A percentile compares a stretch with the other conserved stretches of the same genome.
These are phyloP conservation scores for Penicillium paxilli DNA, from an alignment of 495 filamentous ascomycete species.

Conservation along the genomic window DNA sequence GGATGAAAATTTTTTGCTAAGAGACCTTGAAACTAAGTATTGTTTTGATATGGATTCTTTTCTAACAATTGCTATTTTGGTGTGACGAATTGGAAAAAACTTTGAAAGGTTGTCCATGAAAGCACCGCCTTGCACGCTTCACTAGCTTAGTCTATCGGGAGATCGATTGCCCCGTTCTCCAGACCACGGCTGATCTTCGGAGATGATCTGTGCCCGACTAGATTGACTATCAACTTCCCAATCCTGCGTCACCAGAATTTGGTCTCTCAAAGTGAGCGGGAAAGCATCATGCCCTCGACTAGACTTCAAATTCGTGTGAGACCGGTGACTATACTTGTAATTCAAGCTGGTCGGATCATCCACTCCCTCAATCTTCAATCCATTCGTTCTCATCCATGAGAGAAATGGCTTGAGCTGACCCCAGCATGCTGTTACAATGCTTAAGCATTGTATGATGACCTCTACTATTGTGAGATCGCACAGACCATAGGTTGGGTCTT, in stretches of 20 bases:
- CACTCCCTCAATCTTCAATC: constrained; percentile 20
- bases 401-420: constrained; percentile 31
- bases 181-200: constrained; percentile 8
- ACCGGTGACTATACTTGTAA: constrained; percentile 11
- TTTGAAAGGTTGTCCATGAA: background rate
- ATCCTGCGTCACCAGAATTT: constrained; percentile 18
- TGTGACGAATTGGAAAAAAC: too few relatives aligned
- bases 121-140: background rate
- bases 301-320: constrained; percentile 11
- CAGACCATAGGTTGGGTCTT: constrained; percentile 24
- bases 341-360: constrained; percentile 13
- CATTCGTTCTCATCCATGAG: constrained; percentile 25
- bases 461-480: constrained; percentile 18
- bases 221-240: constrained; percentile 28
- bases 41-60: too few relatives aligned
- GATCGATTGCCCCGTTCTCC: background rate
- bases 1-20: too few relatives aligned
- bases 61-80: too few relatives aligned
- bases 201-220: constrained; percentile 20
- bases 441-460: constrained; percentile 19
- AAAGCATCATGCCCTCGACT: background rate
- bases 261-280: constrained; percentile 4
- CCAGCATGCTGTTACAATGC: constrained; percentile 30
- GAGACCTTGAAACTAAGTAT: too few relatives aligned
- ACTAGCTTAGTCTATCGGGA: background rate